Base-by-base conservation (phyloP, 805 yeast genomes). In the Hanseniaspora pseudoguilliermondii region DNA sequence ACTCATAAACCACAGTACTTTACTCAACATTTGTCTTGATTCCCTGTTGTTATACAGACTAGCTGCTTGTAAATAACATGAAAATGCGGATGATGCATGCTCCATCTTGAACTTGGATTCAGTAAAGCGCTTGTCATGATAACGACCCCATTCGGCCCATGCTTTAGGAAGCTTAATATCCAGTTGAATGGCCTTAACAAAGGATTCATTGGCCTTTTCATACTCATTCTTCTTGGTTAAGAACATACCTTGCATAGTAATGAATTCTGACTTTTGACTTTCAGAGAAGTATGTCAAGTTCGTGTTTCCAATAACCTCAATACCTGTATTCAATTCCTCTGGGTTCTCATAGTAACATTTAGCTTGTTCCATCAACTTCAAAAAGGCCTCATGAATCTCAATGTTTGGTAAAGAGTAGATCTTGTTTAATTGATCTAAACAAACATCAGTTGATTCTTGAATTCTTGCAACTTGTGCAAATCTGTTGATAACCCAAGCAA, bases 121-220 rank as follows among this genome's bases (percentile, higher is more conserved):
- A 61, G 86, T 85, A 67, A 88, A 82, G 43, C 96, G 75, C 32
- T 83, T 79, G 62, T 93, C 98, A 66, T 90, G 90, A 72, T 88
- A 93, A 66, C 83, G 81, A 59, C 98, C 99, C 99, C 99, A 93
- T 67, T 95, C 97, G 3, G 97, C 97, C 99, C 99, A 93, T 0
- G 98, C 97, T 67, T 93, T 91, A 1, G 97, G 96, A 48, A 93
- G 70, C 63, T 90, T 88, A 62, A 91, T 77, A 65, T 95, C 98
- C 57, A 93, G 82, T 68, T 93, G 97, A 20, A 93, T 97, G 1
- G 98, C 96, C 2, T 97, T 87, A 1, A 97, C 96, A 73, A 93
- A 93, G 0, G 96, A 96, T 66, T 93, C 95, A 66, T 93, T 90
- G 15, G 99, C 97, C 63, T 91, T 97, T 58, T 91, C 97, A 60